Conservation (phyloP, 345 rosid genomes). For the Lepidium africanum region DNA sequence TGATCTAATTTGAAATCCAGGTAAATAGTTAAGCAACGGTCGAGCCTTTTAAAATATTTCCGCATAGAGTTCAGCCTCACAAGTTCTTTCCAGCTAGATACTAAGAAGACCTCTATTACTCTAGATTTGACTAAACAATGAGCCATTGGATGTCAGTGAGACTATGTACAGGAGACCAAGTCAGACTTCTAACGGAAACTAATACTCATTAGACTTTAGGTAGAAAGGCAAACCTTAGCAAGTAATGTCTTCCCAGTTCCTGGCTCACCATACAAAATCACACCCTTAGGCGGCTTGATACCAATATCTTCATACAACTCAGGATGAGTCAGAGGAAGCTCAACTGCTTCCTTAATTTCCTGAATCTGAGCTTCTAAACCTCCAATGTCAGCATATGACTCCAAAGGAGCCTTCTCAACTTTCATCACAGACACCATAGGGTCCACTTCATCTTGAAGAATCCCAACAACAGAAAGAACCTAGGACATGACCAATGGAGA, state of each 20-base stretch:
- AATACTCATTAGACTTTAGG: background rate
- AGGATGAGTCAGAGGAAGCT: constrained; percentile 97
- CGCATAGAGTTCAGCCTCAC: background rate
- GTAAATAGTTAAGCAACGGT: background rate
- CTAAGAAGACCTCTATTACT: background rate
- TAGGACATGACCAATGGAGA: constrained; percentile 10
- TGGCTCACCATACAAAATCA: constrained; percentile 96
- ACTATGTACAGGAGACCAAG: background rate
- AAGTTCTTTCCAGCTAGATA: background rate
- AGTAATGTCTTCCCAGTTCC: constrained; percentile 99
- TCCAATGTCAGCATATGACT: constrained; percentile 97
- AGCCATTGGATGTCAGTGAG: background rate
- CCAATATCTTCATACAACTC: constrained; percentile 98
- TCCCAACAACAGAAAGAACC: constrained; percentile 96
- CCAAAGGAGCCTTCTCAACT: constrained; percentile 97
- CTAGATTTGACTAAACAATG: background rate
- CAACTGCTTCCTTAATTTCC: constrained; percentile 99
- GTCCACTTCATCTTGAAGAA: constrained; percentile 96
- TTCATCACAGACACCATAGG: constrained; percentile 99
- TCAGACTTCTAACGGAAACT: background rate
- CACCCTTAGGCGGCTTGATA: constrained; percentile 98
- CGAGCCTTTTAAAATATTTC: background rate
- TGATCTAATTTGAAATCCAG: background rate
- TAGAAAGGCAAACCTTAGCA: constrained; percentile 62
- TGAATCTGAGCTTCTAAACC: constrained; percentile 99